These are phyloP conservation scores for Paramecium pentaurelia DNA, from an alignment of 73 alveolate species.

Conservation along the genomic window DNA sequence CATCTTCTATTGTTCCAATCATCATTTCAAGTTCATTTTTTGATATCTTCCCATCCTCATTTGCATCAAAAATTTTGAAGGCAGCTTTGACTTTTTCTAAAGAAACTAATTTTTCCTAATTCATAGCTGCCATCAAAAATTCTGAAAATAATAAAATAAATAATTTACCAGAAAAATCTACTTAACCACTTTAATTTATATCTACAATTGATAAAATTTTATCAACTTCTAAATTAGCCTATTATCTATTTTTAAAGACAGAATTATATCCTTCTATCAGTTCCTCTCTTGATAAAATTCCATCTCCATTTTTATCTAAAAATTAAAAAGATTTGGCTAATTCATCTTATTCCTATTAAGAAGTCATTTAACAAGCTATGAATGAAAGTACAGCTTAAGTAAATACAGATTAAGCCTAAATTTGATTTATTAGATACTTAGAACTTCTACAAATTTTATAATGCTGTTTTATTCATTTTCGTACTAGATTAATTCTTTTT, in stretches of 20 bases:
- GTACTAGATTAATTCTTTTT: background rate
- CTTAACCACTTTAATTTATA: slow-evolving; percentile 17
- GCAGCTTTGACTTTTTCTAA: slow-evolving; percentile 40
- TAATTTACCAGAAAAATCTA: background rate
- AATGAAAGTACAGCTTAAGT: slow-evolving; percentile 58
- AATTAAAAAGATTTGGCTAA: slow-evolving; percentile 62
- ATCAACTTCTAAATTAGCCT: background rate
- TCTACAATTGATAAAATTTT: slow-evolving; percentile 6
- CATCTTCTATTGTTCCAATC: slow-evolving; percentile 13
- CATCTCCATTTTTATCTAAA: slow-evolving; percentile 81
- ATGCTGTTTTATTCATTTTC: background rate
- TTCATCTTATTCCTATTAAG: slow-evolving; percentile 64
- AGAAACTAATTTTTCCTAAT: slow-evolving; percentile 7
- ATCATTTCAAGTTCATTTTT: slow-evolving; percentile 2
- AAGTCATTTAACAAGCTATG: slow-evolving; percentile 46
- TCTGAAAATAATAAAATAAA: background rate
- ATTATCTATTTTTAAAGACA: background rate
- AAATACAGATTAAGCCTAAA: slow-evolving; percentile 56
- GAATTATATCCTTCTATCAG: slow-evolving; percentile 71
- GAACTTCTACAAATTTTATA: slow-evolving; percentile 47
- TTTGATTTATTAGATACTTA: background rate
- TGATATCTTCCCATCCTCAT: slow-evolving; percentile 42
- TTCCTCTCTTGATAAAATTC: slow-evolving; percentile 76
- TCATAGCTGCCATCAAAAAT: slow-evolving; percentile 43
- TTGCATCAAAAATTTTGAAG: slow-evolving; percentile 17